Evolutionary conservation across 257 asterid species (phyloP).

Genomic region (Eustoma russellianum): DNA sequence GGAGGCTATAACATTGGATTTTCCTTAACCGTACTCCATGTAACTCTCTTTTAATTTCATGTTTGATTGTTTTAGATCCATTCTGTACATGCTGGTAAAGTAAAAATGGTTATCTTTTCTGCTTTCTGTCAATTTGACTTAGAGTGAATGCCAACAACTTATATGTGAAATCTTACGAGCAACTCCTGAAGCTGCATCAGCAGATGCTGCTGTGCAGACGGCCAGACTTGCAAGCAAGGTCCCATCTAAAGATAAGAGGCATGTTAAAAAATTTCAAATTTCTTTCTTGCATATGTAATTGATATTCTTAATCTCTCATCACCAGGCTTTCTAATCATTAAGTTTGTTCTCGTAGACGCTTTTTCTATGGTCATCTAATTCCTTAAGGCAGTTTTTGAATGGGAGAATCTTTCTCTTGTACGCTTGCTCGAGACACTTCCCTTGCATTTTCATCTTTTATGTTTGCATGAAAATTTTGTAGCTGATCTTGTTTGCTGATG

Average conservation of each 20-base stretch:
- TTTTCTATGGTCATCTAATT: too few relatives aligned
- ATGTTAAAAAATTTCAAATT: slow-evolving; percentile 25
- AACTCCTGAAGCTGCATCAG: slow-evolving; percentile 99
- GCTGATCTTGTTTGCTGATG: too few relatives aligned
- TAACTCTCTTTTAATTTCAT: slow-evolving; percentile 15
- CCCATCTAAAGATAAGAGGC: slow-evolving; percentile 90
- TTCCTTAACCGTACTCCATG: slow-evolving; percentile 92
- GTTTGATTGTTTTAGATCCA: slow-evolving; percentile 4
- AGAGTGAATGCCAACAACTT: slow-evolving; percentile 99
- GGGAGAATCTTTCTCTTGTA: too few relatives aligned
- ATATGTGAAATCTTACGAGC: slow-evolving; percentile 98
- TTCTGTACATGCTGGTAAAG: not conserved
- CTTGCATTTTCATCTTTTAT: too few relatives aligned
- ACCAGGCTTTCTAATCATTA: too few relatives aligned
- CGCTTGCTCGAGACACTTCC: too few relatives aligned
- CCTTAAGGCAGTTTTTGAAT: too few relatives aligned
- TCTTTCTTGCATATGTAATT: not conserved
- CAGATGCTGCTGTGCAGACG: slow-evolving; percentile 97
- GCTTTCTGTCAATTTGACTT: slow-evolving; percentile 9
- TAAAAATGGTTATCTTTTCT: slow-evolving; percentile 4
- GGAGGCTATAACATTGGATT: slow-evolving; percentile 94
- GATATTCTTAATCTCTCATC: too few relatives aligned
- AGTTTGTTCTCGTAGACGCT: too few relatives aligned
- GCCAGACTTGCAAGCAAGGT: slow-evolving; percentile 89
- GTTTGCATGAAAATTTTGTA: too few relatives aligned